Evolutionary conservation across 2,329 filamentous ascomycete species (phyloP), one percentile per base, ranked within the genome.

Genomic region (Ambrosiella beaveri): DNA sequence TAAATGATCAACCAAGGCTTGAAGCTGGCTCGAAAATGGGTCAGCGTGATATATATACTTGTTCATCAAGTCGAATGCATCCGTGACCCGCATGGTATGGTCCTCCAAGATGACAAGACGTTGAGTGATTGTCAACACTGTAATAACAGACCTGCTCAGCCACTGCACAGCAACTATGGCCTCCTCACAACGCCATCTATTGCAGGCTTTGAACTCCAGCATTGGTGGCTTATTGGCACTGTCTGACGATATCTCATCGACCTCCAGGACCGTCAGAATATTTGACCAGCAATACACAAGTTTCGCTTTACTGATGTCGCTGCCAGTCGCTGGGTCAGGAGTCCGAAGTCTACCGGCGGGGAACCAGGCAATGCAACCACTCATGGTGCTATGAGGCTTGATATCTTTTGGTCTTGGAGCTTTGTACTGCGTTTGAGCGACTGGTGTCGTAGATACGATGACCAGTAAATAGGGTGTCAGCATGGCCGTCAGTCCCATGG

Each of bases 201-300:
- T 95, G 59, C 90, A 82, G 2, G 88, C 79, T 65, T 79, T 82
- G 70, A 98, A 98, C 50, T 79, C 80, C 19, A 97, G 78, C 52
- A 77, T 82, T 1, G 88, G 80, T 2, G 86, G 87, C 65, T 88
- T 89, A 63, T 91, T 85, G 62, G 81, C 82, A 63, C 88, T 82
- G 12, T 81, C 78, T 0, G 77, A 71, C 17, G 77, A 76, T 11
- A 83, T 74, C 64, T 93, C 85, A 56, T 91, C 83, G 9, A 97
- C 81, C 62, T 98, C 93, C 27, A 98, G 73, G 4, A 98, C 84
- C 0, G 90, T 97, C 63, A 98, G 73, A n/a, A 97, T 82, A 65
- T 97, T 97, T 1, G 93, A 97, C 93, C 93, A 98, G 69, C 90
- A 96, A 71, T 98, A 98, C 0, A 88, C 91, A 15, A 98, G 77